Evolutionary conservation across 2,329 filamentous ascomycete species (phyloP).

Genomic region (Xylaria sp.): DNA sequence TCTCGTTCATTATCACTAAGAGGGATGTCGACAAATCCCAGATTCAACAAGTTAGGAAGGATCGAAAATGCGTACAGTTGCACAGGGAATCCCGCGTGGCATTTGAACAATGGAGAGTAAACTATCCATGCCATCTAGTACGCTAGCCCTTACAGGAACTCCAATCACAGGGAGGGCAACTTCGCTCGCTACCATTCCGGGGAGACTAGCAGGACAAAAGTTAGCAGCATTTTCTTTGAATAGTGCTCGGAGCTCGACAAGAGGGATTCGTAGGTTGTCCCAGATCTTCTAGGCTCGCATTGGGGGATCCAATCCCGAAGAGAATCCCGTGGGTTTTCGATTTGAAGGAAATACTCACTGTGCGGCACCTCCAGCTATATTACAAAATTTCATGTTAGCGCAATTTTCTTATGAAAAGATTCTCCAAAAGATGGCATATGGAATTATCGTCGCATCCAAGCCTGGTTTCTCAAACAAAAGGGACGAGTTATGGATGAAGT

Average conservation of each 20-base stretch:
- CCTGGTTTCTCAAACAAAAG: background rate
- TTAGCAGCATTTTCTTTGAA: constrained; percentile 12
- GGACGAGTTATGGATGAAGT: background rate
- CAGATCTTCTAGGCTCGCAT: background rate
- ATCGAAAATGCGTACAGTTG: constrained; percentile 57
- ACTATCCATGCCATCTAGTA: constrained; percentile 77
- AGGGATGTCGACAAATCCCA: background rate
- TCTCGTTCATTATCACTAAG: background rate
- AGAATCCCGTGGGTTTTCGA: background rate
- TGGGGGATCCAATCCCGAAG: background rate
- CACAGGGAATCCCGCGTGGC: constrained; percentile 78
- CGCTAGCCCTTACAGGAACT: constrained; percentile 79
- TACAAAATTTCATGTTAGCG: constrained; percentile 24
- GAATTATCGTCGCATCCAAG: constrained; percentile 56
- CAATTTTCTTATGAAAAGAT: background rate
- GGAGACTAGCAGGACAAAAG: constrained; percentile 19
- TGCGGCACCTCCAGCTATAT: constrained; percentile 38
- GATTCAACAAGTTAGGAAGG: background rate
- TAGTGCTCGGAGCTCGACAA: background rate
- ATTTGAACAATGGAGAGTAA: constrained; percentile 81
- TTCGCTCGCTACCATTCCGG: constrained; percentile 54
- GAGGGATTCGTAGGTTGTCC: background rate
- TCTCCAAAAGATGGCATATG: constrained; percentile 45
- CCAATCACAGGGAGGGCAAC: constrained; percentile 81
- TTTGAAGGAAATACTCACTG: constrained; percentile 30